phyloP scores from a whole-genome alignment of 2,329 filamentous ascomycete genomes.

The Exophiala bonariae region DNA sequence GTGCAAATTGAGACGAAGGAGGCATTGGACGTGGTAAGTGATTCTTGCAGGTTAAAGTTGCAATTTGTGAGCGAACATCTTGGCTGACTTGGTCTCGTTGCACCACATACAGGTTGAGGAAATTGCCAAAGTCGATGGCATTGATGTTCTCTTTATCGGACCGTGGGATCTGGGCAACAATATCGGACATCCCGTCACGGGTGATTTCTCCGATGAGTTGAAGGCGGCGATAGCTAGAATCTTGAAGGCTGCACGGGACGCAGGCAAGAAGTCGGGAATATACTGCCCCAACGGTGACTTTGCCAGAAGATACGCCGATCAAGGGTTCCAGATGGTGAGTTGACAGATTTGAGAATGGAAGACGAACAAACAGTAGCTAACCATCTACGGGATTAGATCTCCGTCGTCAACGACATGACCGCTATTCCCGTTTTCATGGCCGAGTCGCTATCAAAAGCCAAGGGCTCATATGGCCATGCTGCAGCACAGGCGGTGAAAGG shows the following conservation, averaged over 20 bases:
- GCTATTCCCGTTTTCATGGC: constrained; percentile 44
- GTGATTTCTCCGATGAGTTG: constrained; percentile 50
- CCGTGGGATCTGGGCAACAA: constrained; percentile 60
- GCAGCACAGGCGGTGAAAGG: constrained; percentile 27
- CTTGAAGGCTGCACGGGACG: constrained; percentile 50
- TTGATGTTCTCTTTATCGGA: constrained; percentile 55
- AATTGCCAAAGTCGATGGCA: constrained; percentile 53
- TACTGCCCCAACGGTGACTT: constrained; percentile 55
- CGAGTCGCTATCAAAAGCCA: constrained; percentile 35
- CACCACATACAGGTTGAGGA: constrained; percentile 42
- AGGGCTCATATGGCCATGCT: constrained; percentile 30
- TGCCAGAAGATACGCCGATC: constrained; percentile 52
- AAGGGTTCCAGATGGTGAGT: constrained; percentile 57
- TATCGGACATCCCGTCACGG: constrained; percentile 53
- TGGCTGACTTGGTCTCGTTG: constrained; percentile 5
- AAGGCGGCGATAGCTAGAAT: constrained; percentile 53
- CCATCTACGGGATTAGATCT: constrained; percentile 32
- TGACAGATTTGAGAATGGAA: not conserved
- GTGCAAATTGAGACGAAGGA: constrained; percentile 45
- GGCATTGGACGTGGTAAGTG: constrained; percentile 38
- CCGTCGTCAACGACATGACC: constrained; percentile 46
- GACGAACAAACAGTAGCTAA: constrained; percentile 10
- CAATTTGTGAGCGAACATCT: too few species aligned
- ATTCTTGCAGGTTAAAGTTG: too few species aligned
- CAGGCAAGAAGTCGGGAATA: constrained; percentile 56